Conservation (phyloP, 768 basidiomycete species). For the Tylopilus plumbeoviolaceoides region DNA sequence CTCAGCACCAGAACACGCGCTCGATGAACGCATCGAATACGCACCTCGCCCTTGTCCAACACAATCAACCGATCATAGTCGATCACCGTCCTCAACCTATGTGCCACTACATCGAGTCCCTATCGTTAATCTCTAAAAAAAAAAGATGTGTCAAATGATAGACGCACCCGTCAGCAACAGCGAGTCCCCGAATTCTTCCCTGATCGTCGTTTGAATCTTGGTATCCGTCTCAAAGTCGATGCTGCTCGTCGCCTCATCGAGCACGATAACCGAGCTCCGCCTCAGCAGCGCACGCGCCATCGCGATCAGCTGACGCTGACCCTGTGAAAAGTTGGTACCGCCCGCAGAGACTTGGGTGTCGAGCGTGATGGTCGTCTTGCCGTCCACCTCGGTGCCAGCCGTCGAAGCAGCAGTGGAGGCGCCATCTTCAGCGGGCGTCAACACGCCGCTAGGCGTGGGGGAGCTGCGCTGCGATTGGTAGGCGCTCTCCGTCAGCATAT, state of each 20-base stretch:
- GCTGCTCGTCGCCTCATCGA: conserved; percentile 84
- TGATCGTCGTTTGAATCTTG: conserved; percentile 85
- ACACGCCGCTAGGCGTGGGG: conserved; percentile 40
- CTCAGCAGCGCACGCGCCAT: conserved; percentile 80
- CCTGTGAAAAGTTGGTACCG: conserved; percentile 89
- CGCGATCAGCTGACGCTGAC: conserved; percentile 84
- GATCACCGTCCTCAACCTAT: conserved; percentile 72
- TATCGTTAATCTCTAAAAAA: not conserved
- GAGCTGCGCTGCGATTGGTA: conserved; percentile 49
- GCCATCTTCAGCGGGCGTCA: conserved; percentile 41
- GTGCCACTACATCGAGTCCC: conserved; percentile 44
- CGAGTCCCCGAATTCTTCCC: conserved; percentile 77
- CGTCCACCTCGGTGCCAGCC: conserved; percentile 48
- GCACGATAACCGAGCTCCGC: conserved; percentile 66
- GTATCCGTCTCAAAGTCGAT: conserved; percentile 87
- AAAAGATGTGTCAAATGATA: too few species aligned
- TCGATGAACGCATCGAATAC: not conserved
- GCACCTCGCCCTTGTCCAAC: conserved; percentile 47
- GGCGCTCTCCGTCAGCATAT: conserved; percentile 57
- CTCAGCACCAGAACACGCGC: not conserved
- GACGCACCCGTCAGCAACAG: conserved; percentile 66
- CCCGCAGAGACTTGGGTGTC: conserved; percentile 81
- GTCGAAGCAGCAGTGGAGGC: conserved; percentile 40
- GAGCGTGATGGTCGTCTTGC: conserved; percentile 55
- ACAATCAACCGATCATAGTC: conserved; percentile 80